These are phyloP conservation scores for Kalaharituber pfeilii DNA, from an alignment of 2,329 filamentous ascomycete species.

Conservation along the genomic window DNA sequence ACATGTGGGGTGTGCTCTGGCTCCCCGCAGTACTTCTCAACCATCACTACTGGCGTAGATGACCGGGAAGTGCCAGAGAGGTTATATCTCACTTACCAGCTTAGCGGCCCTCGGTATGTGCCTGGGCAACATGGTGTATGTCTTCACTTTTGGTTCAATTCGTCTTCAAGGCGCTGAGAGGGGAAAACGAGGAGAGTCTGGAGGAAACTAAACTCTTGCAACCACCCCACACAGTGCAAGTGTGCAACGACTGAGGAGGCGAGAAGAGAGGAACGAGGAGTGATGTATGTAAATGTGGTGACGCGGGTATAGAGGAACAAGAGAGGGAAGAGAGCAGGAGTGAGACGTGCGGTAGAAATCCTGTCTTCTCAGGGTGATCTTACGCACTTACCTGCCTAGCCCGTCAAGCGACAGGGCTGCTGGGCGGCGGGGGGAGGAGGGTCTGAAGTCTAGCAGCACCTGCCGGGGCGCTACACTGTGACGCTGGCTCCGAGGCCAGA, in stretches of 20 bases:
- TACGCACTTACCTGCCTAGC: neutral
- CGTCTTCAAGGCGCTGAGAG: neutral
- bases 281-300: conserved; percentile 10
- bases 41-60: conserved; percentile 2
- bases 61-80: too few species aligned
- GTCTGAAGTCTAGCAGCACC: too few species aligned
- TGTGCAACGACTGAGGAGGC: conserved; percentile 18
- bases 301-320: conserved; percentile 23
- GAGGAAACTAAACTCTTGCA: conserved; percentile 4
- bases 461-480: too few species aligned
- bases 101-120: conserved; percentile 22
- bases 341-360: conserved; percentile 13
- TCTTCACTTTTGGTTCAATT: neutral
- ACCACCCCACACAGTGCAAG: neutral
- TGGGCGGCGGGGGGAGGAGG: neutral
- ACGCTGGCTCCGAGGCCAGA: too few species aligned
- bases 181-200: neutral
- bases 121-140: conserved; percentile 20
- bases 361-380: neutral
- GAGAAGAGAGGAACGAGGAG: conserved; percentile 6
- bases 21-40: too few species aligned
- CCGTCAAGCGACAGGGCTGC: neutral
- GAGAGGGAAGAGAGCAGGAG: conserved; percentile 28
- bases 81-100: conserved; percentile 22
- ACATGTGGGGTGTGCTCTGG: too few species aligned